phyloP scores from a whole-genome alignment of 768 basidiomycete species.

The Rhodotorula toruloides region DNA sequence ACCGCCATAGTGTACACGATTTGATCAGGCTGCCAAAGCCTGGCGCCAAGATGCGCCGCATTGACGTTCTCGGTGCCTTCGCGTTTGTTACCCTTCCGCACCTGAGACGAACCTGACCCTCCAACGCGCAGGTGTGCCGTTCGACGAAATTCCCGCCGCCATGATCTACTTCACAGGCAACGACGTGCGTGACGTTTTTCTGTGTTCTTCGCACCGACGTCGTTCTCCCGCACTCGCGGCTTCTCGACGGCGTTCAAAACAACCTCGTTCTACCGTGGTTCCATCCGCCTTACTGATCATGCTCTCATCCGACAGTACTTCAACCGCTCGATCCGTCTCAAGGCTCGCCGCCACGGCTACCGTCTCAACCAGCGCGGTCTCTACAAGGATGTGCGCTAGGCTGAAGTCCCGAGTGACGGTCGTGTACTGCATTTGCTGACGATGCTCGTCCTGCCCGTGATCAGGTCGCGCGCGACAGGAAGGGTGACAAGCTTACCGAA shows the following conservation, averaged over 20 bases:
- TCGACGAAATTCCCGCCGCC: constrained; percentile 22
- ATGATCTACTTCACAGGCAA: constrained; percentile 28
- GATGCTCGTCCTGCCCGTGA: no score
- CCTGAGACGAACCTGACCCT: neutral
- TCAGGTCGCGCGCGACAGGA: constrained; percentile 36
- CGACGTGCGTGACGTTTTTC: neutral
- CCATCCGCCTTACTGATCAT: neutral
- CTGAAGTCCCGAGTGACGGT: no score
- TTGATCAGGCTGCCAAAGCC: constrained; percentile 1
- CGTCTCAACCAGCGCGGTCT: constrained; percentile 48
- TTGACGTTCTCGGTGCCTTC: constrained; percentile 33
- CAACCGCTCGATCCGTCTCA: constrained; percentile 46
- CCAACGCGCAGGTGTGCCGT: constrained; percentile 1
- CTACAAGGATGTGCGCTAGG: constrained; percentile 40
- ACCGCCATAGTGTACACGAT: constrained; percentile 14
- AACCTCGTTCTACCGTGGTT: neutral
- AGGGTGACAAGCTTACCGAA: constrained; percentile 45
- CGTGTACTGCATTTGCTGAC: neutral
- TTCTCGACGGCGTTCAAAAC: neutral
- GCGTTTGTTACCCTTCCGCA: neutral
- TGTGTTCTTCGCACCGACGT: neutral
- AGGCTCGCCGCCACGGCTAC: constrained; percentile 43
- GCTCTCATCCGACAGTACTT: constrained; percentile 38
- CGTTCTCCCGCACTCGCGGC: neutral
- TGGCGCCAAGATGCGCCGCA: constrained; percentile 13